These are phyloP conservation scores for Aspergillus homomorphus DNA, from an alignment of 495 filamentous ascomycete genomes.

Conservation along the genomic window DNA sequence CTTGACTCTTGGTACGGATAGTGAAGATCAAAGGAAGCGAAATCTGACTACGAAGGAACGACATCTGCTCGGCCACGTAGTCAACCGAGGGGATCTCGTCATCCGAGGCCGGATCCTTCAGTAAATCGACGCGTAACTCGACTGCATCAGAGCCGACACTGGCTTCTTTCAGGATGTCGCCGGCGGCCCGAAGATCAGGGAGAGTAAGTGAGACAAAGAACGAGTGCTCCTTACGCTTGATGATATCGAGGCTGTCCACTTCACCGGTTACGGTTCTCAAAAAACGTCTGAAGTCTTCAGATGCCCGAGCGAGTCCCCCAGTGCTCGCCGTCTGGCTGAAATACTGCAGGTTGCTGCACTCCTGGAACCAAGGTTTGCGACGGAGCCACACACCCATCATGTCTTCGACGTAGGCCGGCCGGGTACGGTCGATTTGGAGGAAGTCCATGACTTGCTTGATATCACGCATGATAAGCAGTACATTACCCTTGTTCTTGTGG, in stretches of 20 bases:
- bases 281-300: constrained; percentile 79
- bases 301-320: constrained; percentile 53
- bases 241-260: constrained; percentile 56
- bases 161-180: constrained; percentile 65
- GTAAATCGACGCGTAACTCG: constrained; percentile 88
- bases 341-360: constrained; percentile 95
- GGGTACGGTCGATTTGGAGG: constrained; percentile 82
- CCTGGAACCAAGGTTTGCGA: constrained; percentile 84
- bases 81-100: constrained; percentile 62
- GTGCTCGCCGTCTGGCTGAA: constrained; percentile 66
- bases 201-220: constrained; percentile 93
- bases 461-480: constrained; percentile 83
- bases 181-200: constrained; percentile 62
- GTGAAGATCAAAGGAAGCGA: constrained; percentile 92
- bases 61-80: constrained; percentile 77
- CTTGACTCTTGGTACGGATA: constrained; percentile 79
- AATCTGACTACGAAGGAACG: constrained; percentile 70
- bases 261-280: constrained; percentile 69
- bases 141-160: constrained; percentile 89
- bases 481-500: constrained; percentile 77
- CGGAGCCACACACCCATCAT: constrained; percentile 91
- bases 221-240: constrained; percentile 69
- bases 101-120: constrained; percentile 65
- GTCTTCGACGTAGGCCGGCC: constrained; percentile 91
- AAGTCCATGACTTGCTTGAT: constrained; percentile 87